phyloP scores from a whole-genome alignment of 2,329 filamentous ascomycete genomes.

The Colletotrichum brevisporum region DNA sequence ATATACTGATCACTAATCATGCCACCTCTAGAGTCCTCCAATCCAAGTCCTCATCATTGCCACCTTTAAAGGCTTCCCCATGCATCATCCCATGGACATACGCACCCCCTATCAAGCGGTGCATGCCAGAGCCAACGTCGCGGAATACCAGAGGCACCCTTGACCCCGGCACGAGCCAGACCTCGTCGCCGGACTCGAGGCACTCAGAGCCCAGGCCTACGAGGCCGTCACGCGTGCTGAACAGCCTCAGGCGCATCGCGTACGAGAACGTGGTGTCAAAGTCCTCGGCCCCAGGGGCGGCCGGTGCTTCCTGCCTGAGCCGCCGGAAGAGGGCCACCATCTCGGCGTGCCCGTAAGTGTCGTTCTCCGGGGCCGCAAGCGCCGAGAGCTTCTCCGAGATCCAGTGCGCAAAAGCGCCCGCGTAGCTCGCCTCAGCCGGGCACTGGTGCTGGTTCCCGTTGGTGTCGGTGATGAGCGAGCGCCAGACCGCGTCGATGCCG shows the following conservation, averaged over 20 bases:
- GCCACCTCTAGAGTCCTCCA: background rate
- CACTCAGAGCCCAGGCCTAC: conserved; percentile 3
- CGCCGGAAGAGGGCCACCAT: background rate
- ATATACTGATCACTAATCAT: background rate
- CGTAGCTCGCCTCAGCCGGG: background rate
- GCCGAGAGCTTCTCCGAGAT: background rate
- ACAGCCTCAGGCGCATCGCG: background rate
- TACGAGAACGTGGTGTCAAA: background rate
- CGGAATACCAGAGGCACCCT: conserved; percentile 12
- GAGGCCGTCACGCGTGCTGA: background rate
- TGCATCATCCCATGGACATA: background rate
- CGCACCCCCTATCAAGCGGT: background rate
- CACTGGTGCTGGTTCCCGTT: background rate
- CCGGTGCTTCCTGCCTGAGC: background rate
- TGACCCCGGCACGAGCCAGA: conserved; percentile 12
- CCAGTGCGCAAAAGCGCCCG: background rate
- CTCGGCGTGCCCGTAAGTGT: background rate
- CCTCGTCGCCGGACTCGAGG: background rate
- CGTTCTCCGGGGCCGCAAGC: background rate
- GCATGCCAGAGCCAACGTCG: background rate
- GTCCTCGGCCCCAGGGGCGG: background rate
- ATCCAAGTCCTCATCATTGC: background rate
- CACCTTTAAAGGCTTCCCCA: background rate
- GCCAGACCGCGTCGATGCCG: conserved; percentile 2
- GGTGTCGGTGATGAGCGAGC: background rate